Percentiles rank a stretch among this genome's conserved stretches.
These are phyloP conservation scores for Saccharomyces hybrid DNA, from an alignment of 1,139 yeast species.

Conservation along the genomic window DNA sequence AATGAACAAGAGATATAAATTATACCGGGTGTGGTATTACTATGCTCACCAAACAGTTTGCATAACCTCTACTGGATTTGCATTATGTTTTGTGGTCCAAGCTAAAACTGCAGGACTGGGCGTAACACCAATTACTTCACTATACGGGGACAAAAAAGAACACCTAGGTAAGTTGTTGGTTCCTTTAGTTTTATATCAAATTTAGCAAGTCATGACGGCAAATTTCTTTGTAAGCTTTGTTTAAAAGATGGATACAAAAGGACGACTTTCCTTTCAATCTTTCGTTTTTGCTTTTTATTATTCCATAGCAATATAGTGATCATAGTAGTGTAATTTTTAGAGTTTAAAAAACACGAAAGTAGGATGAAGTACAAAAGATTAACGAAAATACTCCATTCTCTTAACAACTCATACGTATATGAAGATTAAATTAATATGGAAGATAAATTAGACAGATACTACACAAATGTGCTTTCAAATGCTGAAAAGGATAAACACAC, in stretches of 20 bases:
- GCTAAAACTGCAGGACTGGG: slow-evolving; percentile 92
- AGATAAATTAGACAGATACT: not conserved
- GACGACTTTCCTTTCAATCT: not conserved
- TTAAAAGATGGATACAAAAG: slow-evolving; percentile 47
- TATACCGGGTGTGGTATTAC: not conserved
- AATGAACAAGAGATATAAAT: not conserved
- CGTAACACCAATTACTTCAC: slow-evolving; percentile 70
- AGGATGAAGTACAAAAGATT: not conserved
- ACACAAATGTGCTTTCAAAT: not conserved
- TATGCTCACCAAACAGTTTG: no score
- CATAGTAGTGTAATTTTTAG: not conserved
- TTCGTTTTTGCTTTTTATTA: not conserved
- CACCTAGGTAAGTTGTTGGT: slow-evolving; percentile 66
- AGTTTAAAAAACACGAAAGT: not conserved
- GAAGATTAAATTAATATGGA: not conserved
- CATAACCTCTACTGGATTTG: slow-evolving; percentile 36
- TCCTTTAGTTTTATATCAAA: slow-evolving; percentile 77
- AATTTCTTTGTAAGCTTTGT: slow-evolving; percentile 54
- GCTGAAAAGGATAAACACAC: not conserved
- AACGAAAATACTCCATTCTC: not conserved
- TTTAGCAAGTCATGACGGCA: slow-evolving; percentile 77
- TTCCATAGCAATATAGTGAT: not conserved
- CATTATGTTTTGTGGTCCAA: slow-evolving; percentile 76
- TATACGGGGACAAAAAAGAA: slow-evolving; percentile 57
- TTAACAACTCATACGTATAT: not conserved